Conservation (phyloP, 192 early-diverging fungal genomes). For the Jimgerdemannia flammicorona region DNA sequence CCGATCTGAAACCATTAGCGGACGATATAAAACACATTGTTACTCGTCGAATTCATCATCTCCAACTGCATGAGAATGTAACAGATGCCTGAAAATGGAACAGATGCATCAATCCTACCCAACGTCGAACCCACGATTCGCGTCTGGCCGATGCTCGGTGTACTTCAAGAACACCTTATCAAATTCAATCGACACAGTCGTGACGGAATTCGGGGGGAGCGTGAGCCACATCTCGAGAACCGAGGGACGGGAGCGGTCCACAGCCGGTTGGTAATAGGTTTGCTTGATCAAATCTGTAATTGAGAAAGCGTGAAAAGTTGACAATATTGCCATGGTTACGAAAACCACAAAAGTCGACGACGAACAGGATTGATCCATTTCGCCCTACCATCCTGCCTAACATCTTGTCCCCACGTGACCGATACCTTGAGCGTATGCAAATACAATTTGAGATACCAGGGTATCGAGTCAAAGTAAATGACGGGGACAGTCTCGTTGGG, state of each 20-base stretch:
- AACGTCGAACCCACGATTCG: slow-evolving; percentile 93
- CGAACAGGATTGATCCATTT: background rate
- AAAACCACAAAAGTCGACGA: background rate
- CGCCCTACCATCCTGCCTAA: slow-evolving; percentile 5
- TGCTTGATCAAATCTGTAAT: slow-evolving; percentile 45
- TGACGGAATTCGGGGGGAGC: slow-evolving; percentile 67
- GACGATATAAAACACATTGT: slow-evolving; percentile 2
- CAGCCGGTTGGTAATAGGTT: slow-evolving; percentile 71
- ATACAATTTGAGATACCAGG: slow-evolving; percentile 92
- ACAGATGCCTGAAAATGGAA: background rate
- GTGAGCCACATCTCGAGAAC: slow-evolving; percentile 68
- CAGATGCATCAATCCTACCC: slow-evolving; percentile 38
- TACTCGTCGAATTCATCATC: background rate
- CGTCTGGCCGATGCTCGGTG: slow-evolving; percentile 95
- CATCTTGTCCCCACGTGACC: slow-evolving; percentile 25
- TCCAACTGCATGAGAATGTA: background rate
- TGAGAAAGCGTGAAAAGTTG: background rate
- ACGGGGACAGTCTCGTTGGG: slow-evolving; percentile 35
- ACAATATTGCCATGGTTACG: slow-evolving; percentile 1
- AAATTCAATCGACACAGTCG: slow-evolving; percentile 72
- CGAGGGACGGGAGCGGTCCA: slow-evolving; percentile 77
- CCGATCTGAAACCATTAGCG: slow-evolving; percentile 31
- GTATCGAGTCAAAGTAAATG: slow-evolving; percentile 73
- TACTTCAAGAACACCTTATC: slow-evolving; percentile 94
- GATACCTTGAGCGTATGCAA: slow-evolving; percentile 77